Evolutionary conservation across 768 basidiomycete genomes (phyloP).

Genomic region (Calvatia gigantea): DNA sequence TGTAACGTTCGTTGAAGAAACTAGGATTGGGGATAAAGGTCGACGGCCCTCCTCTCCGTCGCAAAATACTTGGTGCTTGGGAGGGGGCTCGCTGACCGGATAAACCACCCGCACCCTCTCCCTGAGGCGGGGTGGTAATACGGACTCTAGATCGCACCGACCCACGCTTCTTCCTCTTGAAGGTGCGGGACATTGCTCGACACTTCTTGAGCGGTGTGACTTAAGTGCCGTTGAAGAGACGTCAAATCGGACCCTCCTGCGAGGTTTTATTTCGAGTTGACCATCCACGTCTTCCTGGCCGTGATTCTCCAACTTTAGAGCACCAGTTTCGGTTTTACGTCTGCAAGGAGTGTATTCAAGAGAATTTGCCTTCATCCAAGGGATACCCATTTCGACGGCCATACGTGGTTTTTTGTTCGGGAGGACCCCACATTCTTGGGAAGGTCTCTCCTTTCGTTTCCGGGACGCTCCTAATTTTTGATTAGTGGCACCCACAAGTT

Average conservation of each 20-base stretch:
- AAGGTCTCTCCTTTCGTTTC: neutral
- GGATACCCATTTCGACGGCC: too few species aligned
- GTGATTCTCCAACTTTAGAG: too few species aligned
- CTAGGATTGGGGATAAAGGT: neutral
- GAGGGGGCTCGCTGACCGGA: neutral
- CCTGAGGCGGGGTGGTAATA: neutral
- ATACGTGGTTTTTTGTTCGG: too few species aligned
- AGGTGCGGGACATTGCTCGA: too few species aligned
- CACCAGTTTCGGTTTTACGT: too few species aligned
- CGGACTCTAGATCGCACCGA: neutral
- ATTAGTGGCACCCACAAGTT: too few species aligned
- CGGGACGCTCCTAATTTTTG: neutral
- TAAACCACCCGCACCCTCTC: neutral
- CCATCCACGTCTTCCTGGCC: too few species aligned
- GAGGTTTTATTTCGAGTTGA: too few species aligned
- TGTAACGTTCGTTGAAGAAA: neutral
- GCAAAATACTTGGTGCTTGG: neutral
- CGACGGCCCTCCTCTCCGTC: neutral
- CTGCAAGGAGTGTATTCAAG: too few species aligned
- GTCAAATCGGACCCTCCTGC: conserved; percentile 1
- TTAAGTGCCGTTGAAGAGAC: neutral
- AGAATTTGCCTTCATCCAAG: too few species aligned
- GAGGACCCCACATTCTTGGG: neutral
- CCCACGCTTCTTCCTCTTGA: too few species aligned
- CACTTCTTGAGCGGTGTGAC: too few species aligned